Evolutionary conservation across 2,329 filamentous ascomycete genomes (phyloP).

Genomic region (Pyrenophora seminiperda): DNA sequence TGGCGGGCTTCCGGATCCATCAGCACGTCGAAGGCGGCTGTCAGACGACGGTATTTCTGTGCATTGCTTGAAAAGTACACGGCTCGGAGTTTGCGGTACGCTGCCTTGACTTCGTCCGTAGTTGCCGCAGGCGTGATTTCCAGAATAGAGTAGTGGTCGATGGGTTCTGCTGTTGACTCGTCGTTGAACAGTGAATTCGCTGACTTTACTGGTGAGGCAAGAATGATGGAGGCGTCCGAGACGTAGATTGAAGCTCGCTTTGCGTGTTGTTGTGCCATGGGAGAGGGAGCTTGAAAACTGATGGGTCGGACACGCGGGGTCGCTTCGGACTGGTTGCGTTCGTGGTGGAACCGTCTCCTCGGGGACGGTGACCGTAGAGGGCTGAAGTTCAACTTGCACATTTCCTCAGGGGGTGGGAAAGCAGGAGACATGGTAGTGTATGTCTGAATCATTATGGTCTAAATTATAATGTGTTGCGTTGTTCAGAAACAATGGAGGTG

Average conservation of each 20-base stretch:
- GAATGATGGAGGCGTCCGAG: conserved; percentile 31
- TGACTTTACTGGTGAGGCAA: conserved; percentile 23
- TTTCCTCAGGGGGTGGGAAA: conserved; percentile 21
- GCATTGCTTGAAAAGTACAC: conserved; percentile 38
- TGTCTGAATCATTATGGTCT: conserved; percentile 25
- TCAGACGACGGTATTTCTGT: conserved; percentile 38
- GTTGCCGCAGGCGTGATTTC: conserved; percentile 31
- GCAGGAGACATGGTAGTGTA: conserved; percentile 19
- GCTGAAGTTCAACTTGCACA: conserved; percentile 27
- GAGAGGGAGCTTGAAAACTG: conserved; percentile 17
- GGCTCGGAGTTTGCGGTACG: conserved; percentile 34
- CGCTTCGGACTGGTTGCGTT: conserved; percentile 32
- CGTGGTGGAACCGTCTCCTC: conserved; percentile 25
- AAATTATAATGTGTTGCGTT: conserved; percentile 3
- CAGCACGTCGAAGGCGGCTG: conserved; percentile 39
- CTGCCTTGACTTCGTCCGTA: conserved; percentile 36
- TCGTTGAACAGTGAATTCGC: conserved; percentile 21
- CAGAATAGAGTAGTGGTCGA: conserved; percentile 42
- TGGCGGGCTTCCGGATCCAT: conserved; percentile 34
- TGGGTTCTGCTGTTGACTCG: conserved; percentile 24
- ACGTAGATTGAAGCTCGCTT: conserved; percentile 36
- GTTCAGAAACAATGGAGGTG: conserved; percentile 15
- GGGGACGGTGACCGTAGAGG: conserved; percentile 21
- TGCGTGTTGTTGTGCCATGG: conserved; percentile 25
- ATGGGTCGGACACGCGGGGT: conserved; percentile 27